Evolutionary conservation across 495 filamentous ascomycete genomes (phyloP), one percentile per base, ranked within the genome.

Genomic region (Xylaria scruposa): DNA sequence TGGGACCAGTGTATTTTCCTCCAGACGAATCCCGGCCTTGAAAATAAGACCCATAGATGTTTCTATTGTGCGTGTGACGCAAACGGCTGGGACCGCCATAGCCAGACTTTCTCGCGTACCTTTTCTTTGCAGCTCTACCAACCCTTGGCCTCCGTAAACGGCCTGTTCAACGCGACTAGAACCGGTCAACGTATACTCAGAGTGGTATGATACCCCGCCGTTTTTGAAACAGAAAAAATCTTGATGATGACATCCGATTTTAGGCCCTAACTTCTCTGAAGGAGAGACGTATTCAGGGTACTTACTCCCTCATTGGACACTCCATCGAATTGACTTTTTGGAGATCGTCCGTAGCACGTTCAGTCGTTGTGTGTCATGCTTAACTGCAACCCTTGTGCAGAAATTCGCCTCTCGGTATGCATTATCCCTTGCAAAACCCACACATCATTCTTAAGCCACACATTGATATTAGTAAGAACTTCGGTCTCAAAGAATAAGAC

Each of bases 171-270:
- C 51, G 44, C 42, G 46, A 59, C 51, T 51, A 21, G 26, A 53
- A 46, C 42, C 51, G 19, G 62, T 49, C 26, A 21, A 31, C 49
- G 8, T 31, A 42, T 46, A 66, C 59, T 36, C 12, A 44, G 47
- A 54, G 56, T 64, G 38, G 51, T 51, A 66, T 67, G 36, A 54
- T 67, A 67, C 70, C 70, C 70, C 47, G 49, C 59, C 40, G 53
- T 56, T 29, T 29, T 60, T 21, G 29, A 33, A 26, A 72, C 31
- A 29, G 24, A 51, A 59, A 36, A 38, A 42, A 62, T 21, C 33
- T 47, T 26, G 46, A 64, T n/a, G 49, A 40, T 70, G 60, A 26
- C 26, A 33, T 19, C 51, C 46, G 21, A 24, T 29, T 56, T 29
- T 64, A 21, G 33, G 17, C 36, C 53, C 56, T 33, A 24, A 19